Percentiles rank a stretch among this genome's conserved stretches.
Evolutionary conservation across 2,329 filamentous ascomycete genomes (phyloP).

Genomic region (Colletotrichum costaricense): DNA sequence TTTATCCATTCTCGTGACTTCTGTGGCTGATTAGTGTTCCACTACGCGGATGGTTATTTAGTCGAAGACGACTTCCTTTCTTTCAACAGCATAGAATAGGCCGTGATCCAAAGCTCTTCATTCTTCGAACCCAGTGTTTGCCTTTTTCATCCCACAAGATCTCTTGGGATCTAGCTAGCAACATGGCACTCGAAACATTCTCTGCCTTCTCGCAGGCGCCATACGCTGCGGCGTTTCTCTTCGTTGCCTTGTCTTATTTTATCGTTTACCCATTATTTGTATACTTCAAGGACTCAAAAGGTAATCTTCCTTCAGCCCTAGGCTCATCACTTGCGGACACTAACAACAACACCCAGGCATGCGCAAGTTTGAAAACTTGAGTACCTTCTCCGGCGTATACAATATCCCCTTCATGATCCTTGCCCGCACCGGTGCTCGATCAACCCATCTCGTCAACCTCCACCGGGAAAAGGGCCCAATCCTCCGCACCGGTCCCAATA

Average conservation of each 20-base stretch:
- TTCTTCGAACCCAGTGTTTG: neutral
- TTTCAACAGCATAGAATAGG: neutral
- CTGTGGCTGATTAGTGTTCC: neutral
- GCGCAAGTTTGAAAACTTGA: constrained; percentile 57
- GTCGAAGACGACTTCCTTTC: neutral
- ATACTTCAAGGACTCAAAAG: constrained; percentile 59
- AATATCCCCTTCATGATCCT: constrained; percentile 59
- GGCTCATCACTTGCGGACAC: neutral
- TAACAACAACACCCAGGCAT: constrained; percentile 43
- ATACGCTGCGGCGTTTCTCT: constrained; percentile 28
- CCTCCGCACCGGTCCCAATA: constrained; percentile 56
- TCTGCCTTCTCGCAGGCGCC: constrained; percentile 3
- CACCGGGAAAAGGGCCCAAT: constrained; percentile 57
- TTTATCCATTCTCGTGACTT: constrained; percentile 24
- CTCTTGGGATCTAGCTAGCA: neutral
- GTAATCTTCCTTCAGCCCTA: constrained; percentile 11
- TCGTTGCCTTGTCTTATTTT: constrained; percentile 44
- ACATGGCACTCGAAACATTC: constrained; percentile 15
- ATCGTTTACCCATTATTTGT: constrained; percentile 51
- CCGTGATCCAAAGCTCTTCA: neutral
- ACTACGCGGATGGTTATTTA: constrained; percentile 16
- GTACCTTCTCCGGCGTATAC: constrained; percentile 55
- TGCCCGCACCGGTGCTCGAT: constrained; percentile 55
- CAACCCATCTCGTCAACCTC: constrained; percentile 52
- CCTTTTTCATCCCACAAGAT: neutral